Conservation (phyloP, 331 rosid genomes). For the Malus hybrid region DNA sequence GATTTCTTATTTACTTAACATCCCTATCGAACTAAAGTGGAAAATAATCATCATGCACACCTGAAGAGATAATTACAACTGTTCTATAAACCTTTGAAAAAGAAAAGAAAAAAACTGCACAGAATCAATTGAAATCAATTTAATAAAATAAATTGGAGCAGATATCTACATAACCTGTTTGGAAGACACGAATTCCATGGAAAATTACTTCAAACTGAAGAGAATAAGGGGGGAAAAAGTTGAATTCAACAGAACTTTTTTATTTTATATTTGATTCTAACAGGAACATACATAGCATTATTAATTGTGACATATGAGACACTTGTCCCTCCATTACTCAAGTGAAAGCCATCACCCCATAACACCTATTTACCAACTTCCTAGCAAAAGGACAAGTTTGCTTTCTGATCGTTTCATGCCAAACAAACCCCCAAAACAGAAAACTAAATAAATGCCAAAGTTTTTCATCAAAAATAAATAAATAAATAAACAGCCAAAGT, state of each 20-base stretch:
- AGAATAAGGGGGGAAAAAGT: background rate
- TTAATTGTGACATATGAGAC: background rate
- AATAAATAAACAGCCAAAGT: background rate
- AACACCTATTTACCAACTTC: background rate
- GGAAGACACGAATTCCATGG: background rate
- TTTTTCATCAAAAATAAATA: too few species aligned
- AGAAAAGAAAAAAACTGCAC: background rate
- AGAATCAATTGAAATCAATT: background rate
- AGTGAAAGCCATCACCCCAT: background rate
- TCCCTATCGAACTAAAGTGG: background rate
- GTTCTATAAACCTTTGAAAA: background rate
- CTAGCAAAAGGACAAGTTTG: background rate
- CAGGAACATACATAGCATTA: background rate
- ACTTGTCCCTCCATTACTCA: background rate
- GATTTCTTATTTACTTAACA: background rate
- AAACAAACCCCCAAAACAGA: background rate
- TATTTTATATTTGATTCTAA: background rate
- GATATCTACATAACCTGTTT: background rate
- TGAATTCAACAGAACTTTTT: background rate
- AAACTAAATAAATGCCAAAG: background rate
- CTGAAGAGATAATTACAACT: background rate
- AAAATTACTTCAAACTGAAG: background rate
- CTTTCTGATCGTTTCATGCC: background rate
- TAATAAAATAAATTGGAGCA: background rate
- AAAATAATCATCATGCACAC: background rate